Evolutionary conservation across 2,329 filamentous ascomycete species (phyloP).

Genomic region (Tolypocladium tropicale): DNA sequence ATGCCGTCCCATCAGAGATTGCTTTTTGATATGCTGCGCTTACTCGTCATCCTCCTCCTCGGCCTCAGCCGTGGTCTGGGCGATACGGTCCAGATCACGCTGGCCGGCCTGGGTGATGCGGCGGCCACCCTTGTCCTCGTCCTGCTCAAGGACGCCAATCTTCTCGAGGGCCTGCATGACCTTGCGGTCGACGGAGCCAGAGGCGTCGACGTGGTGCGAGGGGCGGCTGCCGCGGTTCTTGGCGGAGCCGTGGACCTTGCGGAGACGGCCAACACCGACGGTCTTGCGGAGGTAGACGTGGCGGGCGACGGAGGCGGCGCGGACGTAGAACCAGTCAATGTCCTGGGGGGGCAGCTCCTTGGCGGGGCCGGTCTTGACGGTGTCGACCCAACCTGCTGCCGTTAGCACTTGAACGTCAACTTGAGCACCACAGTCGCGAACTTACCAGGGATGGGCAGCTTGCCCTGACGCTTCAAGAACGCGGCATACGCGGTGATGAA

Average conservation of each 20-base stretch:
- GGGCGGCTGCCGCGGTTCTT: conserved; percentile 95
- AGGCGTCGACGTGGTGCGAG: conserved; percentile 91
- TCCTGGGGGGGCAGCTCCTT: conserved; percentile 98
- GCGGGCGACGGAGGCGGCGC: conserved; percentile 88
- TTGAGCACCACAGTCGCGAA: conserved; percentile 8
- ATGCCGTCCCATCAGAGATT: conserved; percentile 4
- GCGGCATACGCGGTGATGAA: conserved; percentile 79
- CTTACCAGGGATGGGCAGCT: conserved; percentile 82
- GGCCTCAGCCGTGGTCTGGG: conserved; percentile 67
- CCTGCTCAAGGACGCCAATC: conserved; percentile 95
- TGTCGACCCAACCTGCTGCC: conserved; percentile 85
- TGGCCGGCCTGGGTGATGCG: conserved; percentile 97
- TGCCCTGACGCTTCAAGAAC: conserved; percentile 91
- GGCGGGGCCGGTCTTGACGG: conserved; percentile 93
- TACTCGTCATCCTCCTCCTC: conserved; percentile 62
- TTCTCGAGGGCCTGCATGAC: conserved; percentile 96
- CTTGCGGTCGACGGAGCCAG: conserved; percentile 94
- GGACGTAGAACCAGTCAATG: conserved; percentile 92
- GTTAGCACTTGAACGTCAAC: background rate
- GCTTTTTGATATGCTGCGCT: conserved; percentile 17
- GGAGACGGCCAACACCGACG: conserved; percentile 93
- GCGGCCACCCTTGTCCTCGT: conserved; percentile 97
- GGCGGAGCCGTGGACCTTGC: conserved; percentile 90
- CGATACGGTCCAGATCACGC: conserved; percentile 97
- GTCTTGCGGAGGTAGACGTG: conserved; percentile 99